phyloP scores from a whole-genome alignment of 495 filamentous ascomycete species.

The Lophiostoma macrostomum region DNA sequence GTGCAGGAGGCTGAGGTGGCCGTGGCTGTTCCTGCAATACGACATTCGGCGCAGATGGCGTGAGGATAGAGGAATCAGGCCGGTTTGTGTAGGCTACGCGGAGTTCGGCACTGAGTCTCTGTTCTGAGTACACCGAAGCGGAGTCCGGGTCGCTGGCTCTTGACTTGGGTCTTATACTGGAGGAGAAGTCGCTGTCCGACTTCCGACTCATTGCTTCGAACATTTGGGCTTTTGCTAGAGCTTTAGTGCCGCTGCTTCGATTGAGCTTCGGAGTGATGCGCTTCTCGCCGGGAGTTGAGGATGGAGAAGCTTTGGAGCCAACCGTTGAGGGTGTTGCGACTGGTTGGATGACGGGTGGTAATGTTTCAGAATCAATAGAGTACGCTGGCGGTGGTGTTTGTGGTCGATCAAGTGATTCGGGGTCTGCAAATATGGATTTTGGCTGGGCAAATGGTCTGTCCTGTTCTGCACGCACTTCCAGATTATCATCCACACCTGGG shows the following conservation, averaged over 20 bases:
- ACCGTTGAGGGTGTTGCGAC: neutral
- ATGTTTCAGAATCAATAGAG: neutral
- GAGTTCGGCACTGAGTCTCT: neutral
- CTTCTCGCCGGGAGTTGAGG: constrained; percentile 5
- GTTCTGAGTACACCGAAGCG: constrained; percentile 4
- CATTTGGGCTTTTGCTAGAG: constrained; percentile 24
- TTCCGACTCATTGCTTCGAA: constrained; percentile 17
- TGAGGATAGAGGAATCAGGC: constrained; percentile 1
- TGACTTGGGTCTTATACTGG: neutral
- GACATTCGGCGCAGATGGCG: neutral
- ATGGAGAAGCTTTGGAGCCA: neutral
- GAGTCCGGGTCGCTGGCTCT: neutral
- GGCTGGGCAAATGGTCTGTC: neutral
- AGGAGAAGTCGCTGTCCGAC: neutral
- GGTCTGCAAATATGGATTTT: neutral
- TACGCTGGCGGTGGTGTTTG: constrained; percentile 13
- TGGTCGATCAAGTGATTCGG: constrained; percentile 2
- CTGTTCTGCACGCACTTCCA: neutral
- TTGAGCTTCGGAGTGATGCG: constrained; percentile 9
- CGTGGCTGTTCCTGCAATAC: neutral
- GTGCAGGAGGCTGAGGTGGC: neutral
- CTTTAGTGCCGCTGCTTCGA: constrained; percentile 15
- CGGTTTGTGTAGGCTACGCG: neutral
- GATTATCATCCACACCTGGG: neutral
- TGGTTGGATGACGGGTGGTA: neutral